Evolutionary conservation across 129 eudicot genomes (phyloP).

Genomic region (Arctium lappa): DNA sequence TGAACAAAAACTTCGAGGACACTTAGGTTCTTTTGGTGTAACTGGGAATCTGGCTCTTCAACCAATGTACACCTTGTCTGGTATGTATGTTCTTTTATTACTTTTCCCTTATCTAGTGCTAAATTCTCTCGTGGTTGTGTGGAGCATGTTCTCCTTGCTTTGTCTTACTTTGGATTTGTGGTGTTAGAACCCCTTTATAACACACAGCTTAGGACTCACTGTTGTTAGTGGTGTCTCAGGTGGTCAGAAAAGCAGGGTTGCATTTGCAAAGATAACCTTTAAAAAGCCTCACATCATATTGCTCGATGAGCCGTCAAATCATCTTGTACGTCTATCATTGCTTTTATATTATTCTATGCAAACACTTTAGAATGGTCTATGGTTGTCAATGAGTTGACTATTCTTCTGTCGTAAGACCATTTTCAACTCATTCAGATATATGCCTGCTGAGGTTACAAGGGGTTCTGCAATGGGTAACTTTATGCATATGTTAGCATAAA

Average conservation of each 20-base stretch:
- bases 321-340: constrained; percentile 69
- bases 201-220: constrained; percentile 10
- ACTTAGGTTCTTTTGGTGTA: constrained; percentile 93
- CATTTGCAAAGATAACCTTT: constrained; percentile 98
- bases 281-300: constrained; percentile 91
- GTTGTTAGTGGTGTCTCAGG: constrained; percentile 50
- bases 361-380: constrained; percentile 5
- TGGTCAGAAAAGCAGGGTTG: constrained; percentile 99
- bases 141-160: constrained; percentile 14
- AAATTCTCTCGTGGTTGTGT: constrained; percentile 12
- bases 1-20: constrained; percentile 94
- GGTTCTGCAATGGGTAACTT: background rate
- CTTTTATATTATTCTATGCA: constrained; percentile 14
- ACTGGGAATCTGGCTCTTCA: constrained; percentile 99
- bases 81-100: constrained; percentile 33
- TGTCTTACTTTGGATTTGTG: background rate
- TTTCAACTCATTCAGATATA: background rate
- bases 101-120: background rate
- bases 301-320: constrained; percentile 98
- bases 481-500: background rate
- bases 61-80: constrained; percentile 99
- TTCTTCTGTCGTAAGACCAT: background rate
- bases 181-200: constrained; percentile 12
- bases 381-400: constrained; percentile 15
- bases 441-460: background rate